Evolutionary conservation across 2,329 filamentous ascomycete genomes (phyloP), one percentile per base, ranked within the genome.

Genomic region (Peltaster fructicola): DNA sequence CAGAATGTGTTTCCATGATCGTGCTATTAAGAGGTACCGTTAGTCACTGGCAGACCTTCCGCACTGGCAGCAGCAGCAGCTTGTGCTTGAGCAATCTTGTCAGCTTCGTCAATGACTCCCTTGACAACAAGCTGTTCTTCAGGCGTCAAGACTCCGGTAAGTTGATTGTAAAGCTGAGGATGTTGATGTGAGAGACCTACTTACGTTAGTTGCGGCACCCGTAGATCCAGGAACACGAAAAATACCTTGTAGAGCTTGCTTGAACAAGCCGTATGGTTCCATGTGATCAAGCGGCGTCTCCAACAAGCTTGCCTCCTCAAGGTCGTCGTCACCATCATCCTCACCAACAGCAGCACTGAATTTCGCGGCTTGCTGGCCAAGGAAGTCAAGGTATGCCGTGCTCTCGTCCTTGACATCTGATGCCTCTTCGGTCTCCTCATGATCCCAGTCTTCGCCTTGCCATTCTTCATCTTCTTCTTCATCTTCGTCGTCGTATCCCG

Each of bases 251-350:
- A 95, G 59, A 10, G 79, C 73, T 33, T 67, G 63, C 48, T 81
- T 76, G 65, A 98, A 93, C 33, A 92, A 61, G 47, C 73, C 68
- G 45, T 98, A 98, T 3, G 85, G 84, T 54, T 98, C 88, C 33
- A 98, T 65, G 56, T 88, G 88, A 52, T 98, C 88, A 13, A 98
- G 63, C 9, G 85, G 84, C 8, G 85, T 91, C 53, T 98, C 88
- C 3, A 98, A 68, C 25, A 95, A 61, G 30, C 80, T 77, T 48
- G 84, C 85, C 43, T 95, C 88, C 50, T 95, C 85, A 10, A 90
- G 70, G 22, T 93, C 73, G 28, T 91, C 82, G 14, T 84, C 78
- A 2, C 80, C 80, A 23, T 74, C 70, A 9, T 67, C 65, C 10
- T 74, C 63, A 14, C 44, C 46, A 16, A 46, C 40, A 10, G 72